A percentile compares a stretch with the other conserved stretches of the same genome.
Evolutionary conservation across 192 early-diverging fungal genomes (phyloP).

Genomic region (Piromyces sp.): DNA sequence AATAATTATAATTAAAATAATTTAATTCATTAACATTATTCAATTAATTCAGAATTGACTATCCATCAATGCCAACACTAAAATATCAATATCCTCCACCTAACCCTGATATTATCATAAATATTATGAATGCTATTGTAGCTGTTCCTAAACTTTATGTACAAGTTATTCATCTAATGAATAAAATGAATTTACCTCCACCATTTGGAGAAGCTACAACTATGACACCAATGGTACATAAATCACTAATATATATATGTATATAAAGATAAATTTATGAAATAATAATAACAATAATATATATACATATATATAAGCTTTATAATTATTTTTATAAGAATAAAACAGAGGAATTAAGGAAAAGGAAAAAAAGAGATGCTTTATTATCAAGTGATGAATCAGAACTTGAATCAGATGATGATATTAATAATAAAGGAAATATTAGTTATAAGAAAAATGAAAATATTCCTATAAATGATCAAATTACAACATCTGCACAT

Average conservation of each 20-base stretch:
- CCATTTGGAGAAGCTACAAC: conserved; percentile 19
- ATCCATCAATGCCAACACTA: neutral
- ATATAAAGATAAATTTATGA: too few relatives aligned
- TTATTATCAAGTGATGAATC: neutral
- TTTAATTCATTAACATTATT: neutral
- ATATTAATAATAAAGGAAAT: neutral
- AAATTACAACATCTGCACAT: neutral
- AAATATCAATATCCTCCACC: conserved; percentile 27
- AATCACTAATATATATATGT: too few relatives aligned
- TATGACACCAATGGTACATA: neutral
- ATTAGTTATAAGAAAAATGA: neutral
- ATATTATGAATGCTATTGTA: conserved; percentile 32
- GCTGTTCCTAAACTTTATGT: conserved; percentile 28
- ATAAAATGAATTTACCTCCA: conserved; percentile 41
- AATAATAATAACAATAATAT: too few relatives aligned
- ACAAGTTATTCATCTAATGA: conserved; percentile 46
- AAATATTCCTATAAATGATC: neutral
- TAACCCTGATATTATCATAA: conserved; percentile 24
- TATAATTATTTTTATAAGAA: neutral
- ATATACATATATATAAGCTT: neutral
- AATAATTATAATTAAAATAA: neutral
- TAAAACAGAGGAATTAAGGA: neutral
- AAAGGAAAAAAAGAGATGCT: neutral
- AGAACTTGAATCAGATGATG: neutral
- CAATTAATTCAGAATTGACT: neutral